These are phyloP conservation scores for Phytopythium chamaehyphon DNA, from an alignment of 352 stramenopile species.

Conservation along the genomic window DNA sequence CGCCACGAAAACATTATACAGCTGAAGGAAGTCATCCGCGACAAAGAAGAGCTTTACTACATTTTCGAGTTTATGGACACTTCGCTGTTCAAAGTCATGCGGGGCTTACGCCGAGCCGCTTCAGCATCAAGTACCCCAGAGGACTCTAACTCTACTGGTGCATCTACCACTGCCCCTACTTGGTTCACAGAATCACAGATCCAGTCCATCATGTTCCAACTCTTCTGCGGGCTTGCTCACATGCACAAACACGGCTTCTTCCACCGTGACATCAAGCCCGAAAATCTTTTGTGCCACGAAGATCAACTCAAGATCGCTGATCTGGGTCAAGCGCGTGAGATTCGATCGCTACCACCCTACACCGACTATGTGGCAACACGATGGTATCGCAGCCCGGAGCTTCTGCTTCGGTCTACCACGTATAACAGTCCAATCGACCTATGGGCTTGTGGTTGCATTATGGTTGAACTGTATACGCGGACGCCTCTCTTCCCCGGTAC, in stretches of 20 bases:
- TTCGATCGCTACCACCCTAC: conserved; percentile 61
- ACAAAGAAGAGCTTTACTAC: conserved; percentile 87
- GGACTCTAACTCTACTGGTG: conserved; percentile 8
- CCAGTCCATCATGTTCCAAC: conserved; percentile 73
- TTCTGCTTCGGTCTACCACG: conserved; percentile 51
- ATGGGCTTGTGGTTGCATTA: conserved; percentile 80
- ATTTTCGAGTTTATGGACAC: conserved; percentile 88
- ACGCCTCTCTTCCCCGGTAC: conserved; percentile 77
- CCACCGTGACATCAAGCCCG: conserved; percentile 79
- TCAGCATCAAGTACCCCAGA: conserved; percentile 13
- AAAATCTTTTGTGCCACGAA: conserved; percentile 64
- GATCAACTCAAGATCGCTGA: conserved; percentile 75
- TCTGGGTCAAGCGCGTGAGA: conserved; percentile 67
- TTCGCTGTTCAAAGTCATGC: conserved; percentile 74
- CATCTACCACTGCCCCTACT: conserved; percentile 3
- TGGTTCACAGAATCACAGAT: conserved; percentile 66
- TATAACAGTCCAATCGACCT: conserved; percentile 84
- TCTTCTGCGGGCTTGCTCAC: conserved; percentile 68
- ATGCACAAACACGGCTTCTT: conserved; percentile 87
- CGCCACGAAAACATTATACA: conserved; percentile 83
- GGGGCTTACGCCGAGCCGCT: conserved; percentile 17
- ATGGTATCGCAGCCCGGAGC: conserved; percentile 77
- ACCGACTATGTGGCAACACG: conserved; percentile 76
- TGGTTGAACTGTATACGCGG: conserved; percentile 74
- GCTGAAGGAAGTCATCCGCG: conserved; percentile 82